phyloP scores from a whole-genome alignment of 129 eudicot species.

The Arctium lappa region DNA sequence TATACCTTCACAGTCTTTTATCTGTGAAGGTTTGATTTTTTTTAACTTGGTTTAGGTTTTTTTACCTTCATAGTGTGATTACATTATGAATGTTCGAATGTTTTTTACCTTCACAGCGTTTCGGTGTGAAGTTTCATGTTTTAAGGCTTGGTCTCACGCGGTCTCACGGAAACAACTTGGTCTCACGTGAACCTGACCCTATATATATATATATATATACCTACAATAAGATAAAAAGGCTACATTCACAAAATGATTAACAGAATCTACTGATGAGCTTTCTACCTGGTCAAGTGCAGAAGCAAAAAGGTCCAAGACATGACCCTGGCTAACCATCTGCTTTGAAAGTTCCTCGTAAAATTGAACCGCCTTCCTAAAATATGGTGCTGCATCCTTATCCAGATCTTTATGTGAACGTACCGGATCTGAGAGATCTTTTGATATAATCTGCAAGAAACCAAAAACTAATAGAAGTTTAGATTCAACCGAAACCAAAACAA shows the following conservation, averaged over 20 bases:
- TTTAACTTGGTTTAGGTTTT: too few relatives aligned
- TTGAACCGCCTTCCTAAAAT: conserved; percentile 79
- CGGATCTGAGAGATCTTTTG: conserved; percentile 90
- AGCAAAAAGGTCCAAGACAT: conserved; percentile 95
- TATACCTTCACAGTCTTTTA: too few relatives aligned
- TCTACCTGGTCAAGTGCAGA: conserved; percentile 98
- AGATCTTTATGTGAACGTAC: conserved; percentile 98
- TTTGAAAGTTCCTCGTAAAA: conserved; percentile 81
- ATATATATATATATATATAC: background rate
- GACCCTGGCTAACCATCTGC: conserved; percentile 93
- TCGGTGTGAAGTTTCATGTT: too few relatives aligned
- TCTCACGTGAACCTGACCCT: too few relatives aligned
- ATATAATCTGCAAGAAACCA: conserved; percentile 61
- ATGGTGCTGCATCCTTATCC: conserved; percentile 97
- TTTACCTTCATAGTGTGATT: too few relatives aligned
- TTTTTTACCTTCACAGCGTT: too few relatives aligned
- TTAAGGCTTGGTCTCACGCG: too few relatives aligned
- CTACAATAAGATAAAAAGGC: conserved; percentile 1
- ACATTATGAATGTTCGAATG: too few relatives aligned
- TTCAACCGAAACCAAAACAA: background rate
- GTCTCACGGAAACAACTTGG: too few relatives aligned
- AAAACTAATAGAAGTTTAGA: conserved; percentile 13
- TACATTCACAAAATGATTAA: background rate
- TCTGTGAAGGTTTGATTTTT: too few relatives aligned
- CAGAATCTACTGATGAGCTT: background rate